These are phyloP conservation scores for Dryas integrifolia DNA, from an alignment of 331 rosid species.

Conservation along the genomic window DNA sequence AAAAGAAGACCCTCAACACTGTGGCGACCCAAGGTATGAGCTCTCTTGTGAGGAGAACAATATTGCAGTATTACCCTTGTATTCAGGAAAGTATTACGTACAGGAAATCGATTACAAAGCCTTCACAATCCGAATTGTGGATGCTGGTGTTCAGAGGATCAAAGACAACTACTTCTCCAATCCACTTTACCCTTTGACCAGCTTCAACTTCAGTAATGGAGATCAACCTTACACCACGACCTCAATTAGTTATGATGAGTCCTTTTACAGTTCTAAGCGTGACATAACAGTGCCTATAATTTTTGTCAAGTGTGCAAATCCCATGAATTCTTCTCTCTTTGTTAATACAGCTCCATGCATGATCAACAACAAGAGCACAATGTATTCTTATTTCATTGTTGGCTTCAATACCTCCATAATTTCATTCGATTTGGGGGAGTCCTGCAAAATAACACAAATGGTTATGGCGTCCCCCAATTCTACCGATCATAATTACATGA, in stretches of 20 bases:
- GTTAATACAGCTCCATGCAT: not conserved
- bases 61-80: not conserved
- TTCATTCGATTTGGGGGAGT: too few species aligned
- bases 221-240: not conserved
- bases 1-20: conserved; percentile 2
- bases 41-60: conserved; percentile 29
- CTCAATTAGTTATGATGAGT: too few species aligned
- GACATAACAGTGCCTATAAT: too few species aligned
- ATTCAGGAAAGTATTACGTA: conserved; percentile 18
- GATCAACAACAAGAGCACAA: not conserved
- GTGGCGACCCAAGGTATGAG: conserved; percentile 17
- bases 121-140: conserved; percentile 32
- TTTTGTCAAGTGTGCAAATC: not conserved
- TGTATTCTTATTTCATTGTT: too few species aligned
- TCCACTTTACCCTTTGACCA: not conserved
- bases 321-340: not conserved
- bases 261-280: too few species aligned
- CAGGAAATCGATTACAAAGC: conserved; percentile 32
- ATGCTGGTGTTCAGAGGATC: not conserved
- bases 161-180: not conserved
- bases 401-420: too few species aligned
- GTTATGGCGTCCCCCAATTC: not conserved
- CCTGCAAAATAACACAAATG: conserved; percentile 21
- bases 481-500: not conserved
- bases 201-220: not conserved